Evolutionary conservation across 352 stramenopile species (phyloP).

Genomic region (Pythium myriotylum): DNA sequence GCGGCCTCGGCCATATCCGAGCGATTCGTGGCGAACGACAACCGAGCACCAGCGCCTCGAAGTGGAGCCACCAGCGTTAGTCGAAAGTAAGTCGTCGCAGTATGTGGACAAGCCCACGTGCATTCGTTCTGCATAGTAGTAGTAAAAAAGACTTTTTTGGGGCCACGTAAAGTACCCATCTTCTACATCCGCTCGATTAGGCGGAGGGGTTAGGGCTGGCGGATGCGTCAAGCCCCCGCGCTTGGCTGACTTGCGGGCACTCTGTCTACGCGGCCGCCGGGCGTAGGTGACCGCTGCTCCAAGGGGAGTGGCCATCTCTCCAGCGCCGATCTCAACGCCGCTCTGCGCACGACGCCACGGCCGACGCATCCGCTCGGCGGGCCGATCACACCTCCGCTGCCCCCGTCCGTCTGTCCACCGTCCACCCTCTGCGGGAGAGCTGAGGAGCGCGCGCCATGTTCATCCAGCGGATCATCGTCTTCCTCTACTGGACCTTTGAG

Average conservation of each 20-base stretch:
- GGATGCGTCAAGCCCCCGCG: background rate
- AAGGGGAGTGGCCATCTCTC: slow-evolving; percentile 12
- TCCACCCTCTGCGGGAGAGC: background rate
- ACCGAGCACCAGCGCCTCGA: slow-evolving; percentile 15
- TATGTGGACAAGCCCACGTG: too few relatives aligned
- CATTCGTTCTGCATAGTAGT: background rate
- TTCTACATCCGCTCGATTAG: background rate
- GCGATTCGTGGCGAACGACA: slow-evolving; percentile 63
- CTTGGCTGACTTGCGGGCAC: too few relatives aligned
- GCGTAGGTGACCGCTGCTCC: slow-evolving; percentile 4
- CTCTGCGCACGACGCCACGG: background rate
- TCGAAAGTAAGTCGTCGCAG: slow-evolving; percentile 7
- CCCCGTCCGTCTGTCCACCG: background rate
- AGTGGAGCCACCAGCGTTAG: background rate
- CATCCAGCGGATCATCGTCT: slow-evolving; percentile 73
- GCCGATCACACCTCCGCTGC: too few relatives aligned
- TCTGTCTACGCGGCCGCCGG: slow-evolving; percentile 3
- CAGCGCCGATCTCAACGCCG: background rate
- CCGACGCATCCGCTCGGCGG: too few relatives aligned
- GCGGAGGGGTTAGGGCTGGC: background rate
- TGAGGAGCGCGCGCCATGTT: slow-evolving; percentile 37
- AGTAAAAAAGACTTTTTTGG: background rate
- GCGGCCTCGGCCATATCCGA: slow-evolving; percentile 79
- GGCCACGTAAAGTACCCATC: background rate
- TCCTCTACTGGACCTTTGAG: slow-evolving; percentile 56